A percentile compares a stretch with the other conserved stretches of the same genome.
Evolutionary conservation across 805 yeast genomes (phyloP).

Genomic region (Kluyveromyces aestuarii): DNA sequence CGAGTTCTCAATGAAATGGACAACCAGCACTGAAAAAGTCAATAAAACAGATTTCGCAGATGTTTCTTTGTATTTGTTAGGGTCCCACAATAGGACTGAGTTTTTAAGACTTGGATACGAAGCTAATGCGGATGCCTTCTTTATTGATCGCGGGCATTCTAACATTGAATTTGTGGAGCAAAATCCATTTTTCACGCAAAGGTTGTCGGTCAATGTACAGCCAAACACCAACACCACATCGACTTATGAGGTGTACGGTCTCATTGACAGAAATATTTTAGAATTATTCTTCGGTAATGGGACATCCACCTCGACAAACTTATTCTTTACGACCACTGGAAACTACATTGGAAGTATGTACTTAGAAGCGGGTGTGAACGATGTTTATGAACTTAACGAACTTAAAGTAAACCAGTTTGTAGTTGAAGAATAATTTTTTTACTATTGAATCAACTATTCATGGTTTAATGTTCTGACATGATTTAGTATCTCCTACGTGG

Average conservation of each 20-base stretch:
- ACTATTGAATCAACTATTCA: background rate
- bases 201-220: constrained; percentile 17
- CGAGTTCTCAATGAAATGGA: constrained; percentile 21
- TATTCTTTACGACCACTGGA: constrained; percentile 22
- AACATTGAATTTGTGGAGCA: constrained; percentile 12
- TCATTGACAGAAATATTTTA: constrained; percentile 25
- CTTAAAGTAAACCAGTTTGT: constrained; percentile 7
- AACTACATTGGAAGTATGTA: constrained; percentile 10
- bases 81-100: constrained; percentile 11
- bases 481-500: too few species aligned
- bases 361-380: constrained; percentile 7
- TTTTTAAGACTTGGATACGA: constrained; percentile 23
- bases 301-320: constrained; percentile 20
- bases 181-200: constrained; percentile 24
- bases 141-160: constrained; percentile 22
- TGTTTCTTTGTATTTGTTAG: constrained; percentile 13
- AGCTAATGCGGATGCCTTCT: constrained; percentile 15
- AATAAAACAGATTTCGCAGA: constrained; percentile 9
- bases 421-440: background rate
- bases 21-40: constrained; percentile 8
- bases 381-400: constrained; percentile 5
- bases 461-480: too few species aligned
- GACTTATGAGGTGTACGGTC: constrained; percentile 22
- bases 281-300: constrained; percentile 29
- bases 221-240: constrained; percentile 8